Percentiles rank a stretch among this genome's conserved stretches.
phyloP scores from a whole-genome alignment of 768 basidiomycete genomes.

The Boletus barrowsii region DNA sequence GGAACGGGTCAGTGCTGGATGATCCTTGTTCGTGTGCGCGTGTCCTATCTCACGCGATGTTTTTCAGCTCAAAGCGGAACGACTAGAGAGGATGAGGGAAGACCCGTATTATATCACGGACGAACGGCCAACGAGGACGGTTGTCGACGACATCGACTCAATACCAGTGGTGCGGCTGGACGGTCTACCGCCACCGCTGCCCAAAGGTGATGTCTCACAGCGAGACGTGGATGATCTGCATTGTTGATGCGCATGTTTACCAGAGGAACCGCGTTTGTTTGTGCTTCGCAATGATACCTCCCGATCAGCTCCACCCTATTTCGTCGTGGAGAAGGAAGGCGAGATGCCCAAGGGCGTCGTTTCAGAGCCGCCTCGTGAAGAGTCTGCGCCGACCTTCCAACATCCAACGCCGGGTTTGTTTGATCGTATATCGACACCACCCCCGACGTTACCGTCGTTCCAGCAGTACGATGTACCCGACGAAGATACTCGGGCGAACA shows the following conservation, averaged over 20 bases:
- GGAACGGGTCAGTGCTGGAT: slow-evolving; percentile 52
- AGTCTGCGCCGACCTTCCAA: slow-evolving; percentile 28
- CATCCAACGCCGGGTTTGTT: slow-evolving; percentile 25
- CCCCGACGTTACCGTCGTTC: slow-evolving; percentile 39
- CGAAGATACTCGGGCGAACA: slow-evolving; percentile 47
- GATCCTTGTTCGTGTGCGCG: not conserved
- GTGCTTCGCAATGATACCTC: slow-evolving; percentile 42
- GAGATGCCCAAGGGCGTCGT: slow-evolving; percentile 77
- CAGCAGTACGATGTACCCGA: slow-evolving; percentile 53
- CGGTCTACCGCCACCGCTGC: slow-evolving; percentile 52
- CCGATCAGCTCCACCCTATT: slow-evolving; percentile 43
- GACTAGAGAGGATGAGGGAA: slow-evolving; percentile 71
- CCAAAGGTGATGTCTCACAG: slow-evolving; percentile 27
- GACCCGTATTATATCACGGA: slow-evolving; percentile 92
- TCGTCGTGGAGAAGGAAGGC: slow-evolving; percentile 71
- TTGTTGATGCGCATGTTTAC: slow-evolving; percentile 29
- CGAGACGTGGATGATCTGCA: not conserved
- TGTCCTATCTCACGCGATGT: slow-evolving; percentile 1
- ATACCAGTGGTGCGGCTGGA: slow-evolving; percentile 90
- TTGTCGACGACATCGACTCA: slow-evolving; percentile 70
- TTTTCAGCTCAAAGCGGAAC: slow-evolving; percentile 67
- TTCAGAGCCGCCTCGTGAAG: slow-evolving; percentile 15
- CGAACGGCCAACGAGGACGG: slow-evolving; percentile 41
- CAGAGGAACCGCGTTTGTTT: slow-evolving; percentile 41
- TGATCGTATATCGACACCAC: slow-evolving; percentile 34